Conservation (phyloP, 2,329 filamentous ascomycete genomes). For the Immersiporthe knoxdaviesiana region DNA sequence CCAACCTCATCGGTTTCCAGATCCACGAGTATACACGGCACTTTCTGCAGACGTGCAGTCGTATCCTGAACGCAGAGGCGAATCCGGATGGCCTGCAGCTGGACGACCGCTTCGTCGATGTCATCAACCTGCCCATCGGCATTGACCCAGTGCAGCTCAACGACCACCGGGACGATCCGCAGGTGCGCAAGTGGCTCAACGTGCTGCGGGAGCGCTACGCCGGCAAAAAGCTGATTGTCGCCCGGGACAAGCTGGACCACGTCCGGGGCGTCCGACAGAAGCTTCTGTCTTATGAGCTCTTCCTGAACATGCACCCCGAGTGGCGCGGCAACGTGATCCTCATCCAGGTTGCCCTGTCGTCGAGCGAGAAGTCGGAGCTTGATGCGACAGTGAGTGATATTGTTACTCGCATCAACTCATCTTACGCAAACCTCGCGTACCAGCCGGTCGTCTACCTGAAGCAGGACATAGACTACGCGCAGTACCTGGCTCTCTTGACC, state of each 20-base stretch:
- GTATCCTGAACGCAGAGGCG: constrained; percentile 86
- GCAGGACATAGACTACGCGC: constrained; percentile 89
- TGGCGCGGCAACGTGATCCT: constrained; percentile 88
- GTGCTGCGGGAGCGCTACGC: constrained; percentile 83
- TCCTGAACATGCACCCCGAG: constrained; percentile 90
- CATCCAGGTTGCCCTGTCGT: constrained; percentile 91
- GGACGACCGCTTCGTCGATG: constrained; percentile 91
- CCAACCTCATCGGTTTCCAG: constrained; percentile 92
- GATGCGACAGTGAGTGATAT: constrained; percentile 91
- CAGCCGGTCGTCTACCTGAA: constrained; percentile 92
- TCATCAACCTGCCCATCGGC: constrained; percentile 83
- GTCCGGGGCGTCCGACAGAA: constrained; percentile 94
- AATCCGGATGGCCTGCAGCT: constrained; percentile 86
- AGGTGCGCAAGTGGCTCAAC: constrained; percentile 78
- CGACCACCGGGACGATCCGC: constrained; percentile 68
- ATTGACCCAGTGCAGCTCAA: constrained; percentile 82
- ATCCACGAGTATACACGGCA: constrained; percentile 91
- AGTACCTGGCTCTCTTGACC: constrained; percentile 89
- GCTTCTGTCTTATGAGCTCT: constrained; percentile 87
- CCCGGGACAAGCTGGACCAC: constrained; percentile 90
- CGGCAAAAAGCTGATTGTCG: constrained; percentile 88
- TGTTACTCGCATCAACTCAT: constrained; percentile 90
- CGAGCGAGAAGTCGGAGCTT: constrained; percentile 84
- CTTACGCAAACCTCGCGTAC: constrained; percentile 87
- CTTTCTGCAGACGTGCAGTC: constrained; percentile 94